Conservation (phyloP, 2,329 filamentous ascomycete genomes). For the Colletotrichum spaethianum region DNA sequence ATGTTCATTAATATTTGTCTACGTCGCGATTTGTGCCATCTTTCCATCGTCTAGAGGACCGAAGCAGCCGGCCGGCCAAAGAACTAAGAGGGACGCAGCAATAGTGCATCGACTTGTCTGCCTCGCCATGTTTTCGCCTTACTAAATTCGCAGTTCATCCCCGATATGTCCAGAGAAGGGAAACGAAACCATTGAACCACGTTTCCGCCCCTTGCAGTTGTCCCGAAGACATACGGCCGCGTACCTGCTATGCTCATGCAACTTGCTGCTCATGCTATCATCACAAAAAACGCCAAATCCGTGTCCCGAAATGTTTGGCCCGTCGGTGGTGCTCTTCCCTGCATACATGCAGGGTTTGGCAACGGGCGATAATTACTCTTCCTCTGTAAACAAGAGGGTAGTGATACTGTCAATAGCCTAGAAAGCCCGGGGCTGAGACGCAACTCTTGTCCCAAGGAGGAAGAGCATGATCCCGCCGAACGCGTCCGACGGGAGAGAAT, state of each 20-base stretch:
- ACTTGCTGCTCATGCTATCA: conserved; percentile 56
- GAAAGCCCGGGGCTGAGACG: not conserved
- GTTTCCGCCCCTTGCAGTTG: conserved; percentile 36
- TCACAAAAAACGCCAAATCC: conserved; percentile 50
- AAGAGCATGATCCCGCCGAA: conserved; percentile 29
- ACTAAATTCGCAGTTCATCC: conserved; percentile 36
- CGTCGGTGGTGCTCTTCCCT: not conserved
- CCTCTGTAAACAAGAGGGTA: not conserved
- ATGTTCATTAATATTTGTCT: conserved; percentile 57
- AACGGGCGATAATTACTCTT: conserved; percentile 29
- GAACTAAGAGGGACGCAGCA: conserved; percentile 36
- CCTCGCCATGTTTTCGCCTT: conserved; percentile 33
- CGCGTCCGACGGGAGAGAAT: conserved; percentile 28
- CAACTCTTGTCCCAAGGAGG: conserved; percentile 1
- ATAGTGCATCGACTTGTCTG: conserved; percentile 30
- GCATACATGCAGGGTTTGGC: conserved; percentile 2
- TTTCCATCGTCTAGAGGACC: conserved; percentile 40
- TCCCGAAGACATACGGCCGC: conserved; percentile 30
- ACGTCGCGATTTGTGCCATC: conserved; percentile 47
- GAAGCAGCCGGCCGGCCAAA: conserved; percentile 36
- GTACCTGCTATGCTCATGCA: conserved; percentile 47
- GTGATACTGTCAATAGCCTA: conserved; percentile 1
- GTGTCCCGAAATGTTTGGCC: conserved; percentile 26
- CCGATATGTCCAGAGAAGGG: conserved; percentile 42
- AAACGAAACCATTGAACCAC: conserved; percentile 31